Conservation (phyloP, 208 protist genomes). For the Acanthamoeba culbertsoni region DNA sequence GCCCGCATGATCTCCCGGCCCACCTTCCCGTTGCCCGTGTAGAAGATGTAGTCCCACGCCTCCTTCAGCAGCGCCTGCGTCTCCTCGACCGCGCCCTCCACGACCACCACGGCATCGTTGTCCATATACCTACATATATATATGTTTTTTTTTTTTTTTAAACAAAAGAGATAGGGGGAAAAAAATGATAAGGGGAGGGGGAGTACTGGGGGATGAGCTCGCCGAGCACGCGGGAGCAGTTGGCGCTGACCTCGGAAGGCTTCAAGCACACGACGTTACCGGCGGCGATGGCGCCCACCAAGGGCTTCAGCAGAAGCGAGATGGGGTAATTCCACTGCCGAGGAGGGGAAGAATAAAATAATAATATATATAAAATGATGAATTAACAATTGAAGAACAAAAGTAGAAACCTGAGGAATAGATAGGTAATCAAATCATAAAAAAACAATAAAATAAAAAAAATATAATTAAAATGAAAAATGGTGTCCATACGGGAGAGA, state of each 20-base stretch:
- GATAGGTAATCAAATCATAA: no score
- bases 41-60: slow-evolving; percentile 92
- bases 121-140: slow-evolving; percentile 79
- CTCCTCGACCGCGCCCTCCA: slow-evolving; percentile 80
- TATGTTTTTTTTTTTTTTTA: no score
- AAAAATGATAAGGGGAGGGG: background rate
- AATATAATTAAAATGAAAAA: no score
- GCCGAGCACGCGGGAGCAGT: slow-evolving; percentile 72
- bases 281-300: slow-evolving; percentile 87
- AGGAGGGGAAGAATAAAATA: no score
- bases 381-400: no score
- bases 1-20: slow-evolving; percentile 82
- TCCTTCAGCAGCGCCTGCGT: slow-evolving; percentile 85
- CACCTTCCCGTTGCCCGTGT: slow-evolving; percentile 86
- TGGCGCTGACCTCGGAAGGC: slow-evolving; percentile 82
- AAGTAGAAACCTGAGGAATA: no score
- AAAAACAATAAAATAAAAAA: no score
- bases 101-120: slow-evolving; percentile 73
- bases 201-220: slow-evolving; percentile 80
- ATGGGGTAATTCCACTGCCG: slow-evolving; percentile 94
- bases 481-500: slow-evolving; percentile 90
- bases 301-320: slow-evolving; percentile 79
- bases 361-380: no score
- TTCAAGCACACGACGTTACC: slow-evolving; percentile 92
- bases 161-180: no score